Evolutionary conservation across 306 rosid species (phyloP).

Genomic region (Ormosia emarginata): DNA sequence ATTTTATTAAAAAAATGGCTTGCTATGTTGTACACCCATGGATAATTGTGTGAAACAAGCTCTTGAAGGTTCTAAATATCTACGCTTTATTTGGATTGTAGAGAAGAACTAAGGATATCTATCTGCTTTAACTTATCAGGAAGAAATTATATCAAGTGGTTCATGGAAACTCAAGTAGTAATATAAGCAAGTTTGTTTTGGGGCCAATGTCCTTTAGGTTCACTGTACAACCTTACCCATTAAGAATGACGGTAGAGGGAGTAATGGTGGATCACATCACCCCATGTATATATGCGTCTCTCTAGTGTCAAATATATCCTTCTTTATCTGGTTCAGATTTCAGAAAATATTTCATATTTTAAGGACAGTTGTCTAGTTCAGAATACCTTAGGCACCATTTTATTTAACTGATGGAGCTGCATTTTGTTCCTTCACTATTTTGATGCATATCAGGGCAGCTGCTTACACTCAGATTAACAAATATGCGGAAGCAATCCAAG

Average conservation of each 20-base stretch:
- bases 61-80: not conserved
- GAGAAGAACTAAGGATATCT: not conserved
- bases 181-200: not conserved
- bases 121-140: not conserved
- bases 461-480: slow-evolving; percentile 77
- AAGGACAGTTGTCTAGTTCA: not conserved
- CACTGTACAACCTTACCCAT: not conserved
- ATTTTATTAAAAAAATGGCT: not conserved
- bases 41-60: not conserved
- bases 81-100: not conserved
- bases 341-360: not conserved
- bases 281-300: not conserved
- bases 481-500: slow-evolving; percentile 76
- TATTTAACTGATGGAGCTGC: slow-evolving; percentile 20
- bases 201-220: not conserved
- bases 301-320: not conserved
- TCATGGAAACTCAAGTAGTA: not conserved
- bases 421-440: slow-evolving; percentile 9
- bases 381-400: not conserved
- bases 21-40: not conserved
- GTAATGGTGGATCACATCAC: slow-evolving; percentile 6
- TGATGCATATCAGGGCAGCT: slow-evolving; percentile 70
- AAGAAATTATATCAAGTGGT: not conserved
- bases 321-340: not conserved
- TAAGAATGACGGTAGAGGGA: not conserved